These are phyloP conservation scores for Bruguiera parviflora DNA, from an alignment of 345 rosid species.

Conservation along the genomic window DNA sequence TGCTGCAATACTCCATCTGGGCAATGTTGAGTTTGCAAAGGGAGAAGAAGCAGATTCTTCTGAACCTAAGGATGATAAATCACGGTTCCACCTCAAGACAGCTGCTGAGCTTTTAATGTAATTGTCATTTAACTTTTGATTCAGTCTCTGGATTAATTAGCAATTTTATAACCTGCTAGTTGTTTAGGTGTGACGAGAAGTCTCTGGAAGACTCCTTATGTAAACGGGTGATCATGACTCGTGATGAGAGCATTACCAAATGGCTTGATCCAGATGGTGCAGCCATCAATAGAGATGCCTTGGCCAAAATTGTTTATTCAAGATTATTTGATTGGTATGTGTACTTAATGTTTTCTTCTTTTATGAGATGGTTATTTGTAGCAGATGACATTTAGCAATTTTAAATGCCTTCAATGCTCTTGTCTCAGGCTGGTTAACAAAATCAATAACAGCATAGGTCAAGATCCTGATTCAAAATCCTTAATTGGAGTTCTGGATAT, in stretches of 20 bases:
- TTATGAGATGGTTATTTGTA: not conserved
- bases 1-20: slow-evolving; percentile 92
- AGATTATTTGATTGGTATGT: slow-evolving; percentile 92
- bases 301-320: slow-evolving; percentile 89
- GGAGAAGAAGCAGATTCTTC: slow-evolving; percentile 90
- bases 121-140: slow-evolving; percentile 6
- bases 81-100: slow-evolving; percentile 73
- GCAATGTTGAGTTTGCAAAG: slow-evolving; percentile 85
- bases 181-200: slow-evolving; percentile 79
- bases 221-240: slow-evolving; percentile 91
- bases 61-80: slow-evolving; percentile 77
- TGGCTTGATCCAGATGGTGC: slow-evolving; percentile 91
- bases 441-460: slow-evolving; percentile 89
- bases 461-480: slow-evolving; percentile 81
- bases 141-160: slow-evolving; percentile 9
- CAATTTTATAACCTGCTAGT: slow-evolving; percentile 17
- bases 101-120: slow-evolving; percentile 89
- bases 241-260: slow-evolving; percentile 95
- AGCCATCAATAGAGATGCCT: slow-evolving; percentile 78
- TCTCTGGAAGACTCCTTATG: slow-evolving; percentile 94
- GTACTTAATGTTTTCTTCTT: slow-evolving; percentile 6
- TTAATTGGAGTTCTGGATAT: slow-evolving; percentile 98
- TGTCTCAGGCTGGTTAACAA: slow-evolving; percentile 81
- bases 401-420: not conserved
- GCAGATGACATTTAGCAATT: not conserved